These are phyloP conservation scores for Solanum clarkiae DNA, from an alignment of 257 asterid genomes.

Conservation along the genomic window DNA sequence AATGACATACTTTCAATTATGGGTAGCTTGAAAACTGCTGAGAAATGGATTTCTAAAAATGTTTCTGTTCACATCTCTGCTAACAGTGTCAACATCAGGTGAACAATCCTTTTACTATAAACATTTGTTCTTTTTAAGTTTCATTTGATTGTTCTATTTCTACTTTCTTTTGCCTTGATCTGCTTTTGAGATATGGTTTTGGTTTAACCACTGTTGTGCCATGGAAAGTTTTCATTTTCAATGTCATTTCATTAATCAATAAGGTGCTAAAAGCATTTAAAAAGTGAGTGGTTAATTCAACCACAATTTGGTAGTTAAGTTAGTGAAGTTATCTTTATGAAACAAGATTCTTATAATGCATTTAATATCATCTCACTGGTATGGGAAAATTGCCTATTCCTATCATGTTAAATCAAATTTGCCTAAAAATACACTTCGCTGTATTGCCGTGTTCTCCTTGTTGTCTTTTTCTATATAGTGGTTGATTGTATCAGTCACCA, in stretches of 20 bases:
- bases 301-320: background rate
- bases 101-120: background rate
- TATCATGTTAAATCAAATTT: background rate
- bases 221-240: background rate
- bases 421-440: background rate
- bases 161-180: background rate
- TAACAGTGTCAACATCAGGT: slow-evolving; percentile 65
- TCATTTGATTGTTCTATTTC: background rate
- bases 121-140: background rate
- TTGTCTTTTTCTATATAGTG: background rate
- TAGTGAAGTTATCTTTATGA: background rate
- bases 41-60: no score
- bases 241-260: no score
- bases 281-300: background rate
- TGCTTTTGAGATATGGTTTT: background rate
- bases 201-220: background rate
- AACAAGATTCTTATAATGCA: background rate
- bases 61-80: no score
- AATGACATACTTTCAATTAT: no score
- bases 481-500: background rate
- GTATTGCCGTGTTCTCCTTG: background rate
- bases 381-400: background rate
- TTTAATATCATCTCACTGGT: background rate
- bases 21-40: no score
- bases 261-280: no score